Percentiles rank a stretch among this genome's conserved stretches.
These are phyloP conservation scores for Rhodotorula diobovata DNA, from an alignment of 768 basidiomycete species.

Conservation along the genomic window DNA sequence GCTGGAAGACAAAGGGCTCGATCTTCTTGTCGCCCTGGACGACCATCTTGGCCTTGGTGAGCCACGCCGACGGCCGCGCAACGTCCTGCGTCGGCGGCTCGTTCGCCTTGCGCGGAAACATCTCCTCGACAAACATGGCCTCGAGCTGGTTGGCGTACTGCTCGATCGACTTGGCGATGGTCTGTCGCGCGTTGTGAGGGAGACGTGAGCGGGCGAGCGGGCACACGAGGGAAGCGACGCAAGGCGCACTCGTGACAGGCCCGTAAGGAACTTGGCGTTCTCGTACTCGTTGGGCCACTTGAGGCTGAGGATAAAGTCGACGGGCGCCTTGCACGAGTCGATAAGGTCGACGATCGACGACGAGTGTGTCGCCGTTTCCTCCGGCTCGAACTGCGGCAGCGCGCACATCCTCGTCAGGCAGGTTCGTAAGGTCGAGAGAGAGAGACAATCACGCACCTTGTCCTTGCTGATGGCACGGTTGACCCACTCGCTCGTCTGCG, in stretches of 20 bases:
- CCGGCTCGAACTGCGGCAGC: constrained; percentile 56
- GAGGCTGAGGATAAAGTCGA: constrained; percentile 78
- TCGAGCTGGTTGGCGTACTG: constrained; percentile 86
- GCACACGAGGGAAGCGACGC: not conserved
- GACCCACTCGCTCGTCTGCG: constrained; percentile 90
- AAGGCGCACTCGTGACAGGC: constrained; percentile 69
- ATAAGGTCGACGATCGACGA: constrained; percentile 98
- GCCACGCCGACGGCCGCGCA: constrained; percentile 46
- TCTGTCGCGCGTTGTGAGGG: constrained; percentile 53
- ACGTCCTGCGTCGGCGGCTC: constrained; percentile 55
- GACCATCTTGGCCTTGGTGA: constrained; percentile 56
- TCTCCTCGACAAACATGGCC: constrained; percentile 84
- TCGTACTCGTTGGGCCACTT: constrained; percentile 90
- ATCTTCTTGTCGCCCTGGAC: constrained; percentile 77
- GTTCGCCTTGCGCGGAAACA: constrained; percentile 72
- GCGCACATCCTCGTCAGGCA: not conserved
- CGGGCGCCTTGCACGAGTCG: constrained; percentile 84
- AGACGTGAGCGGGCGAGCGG: not conserved
- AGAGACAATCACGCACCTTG: constrained; percentile 54
- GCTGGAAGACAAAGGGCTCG: constrained; percentile 88
- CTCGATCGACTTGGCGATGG: constrained; percentile 82
- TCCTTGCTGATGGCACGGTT: constrained; percentile 73
- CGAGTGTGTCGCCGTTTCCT: constrained; percentile 70
- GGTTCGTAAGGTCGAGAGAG: constrained; percentile 42
- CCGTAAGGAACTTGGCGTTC: constrained; percentile 82